Evolutionary conservation across 495 filamentous ascomycete genomes (phyloP), one percentile per base, ranked within the genome.

Genomic region (Cryomyces minteri): DNA sequence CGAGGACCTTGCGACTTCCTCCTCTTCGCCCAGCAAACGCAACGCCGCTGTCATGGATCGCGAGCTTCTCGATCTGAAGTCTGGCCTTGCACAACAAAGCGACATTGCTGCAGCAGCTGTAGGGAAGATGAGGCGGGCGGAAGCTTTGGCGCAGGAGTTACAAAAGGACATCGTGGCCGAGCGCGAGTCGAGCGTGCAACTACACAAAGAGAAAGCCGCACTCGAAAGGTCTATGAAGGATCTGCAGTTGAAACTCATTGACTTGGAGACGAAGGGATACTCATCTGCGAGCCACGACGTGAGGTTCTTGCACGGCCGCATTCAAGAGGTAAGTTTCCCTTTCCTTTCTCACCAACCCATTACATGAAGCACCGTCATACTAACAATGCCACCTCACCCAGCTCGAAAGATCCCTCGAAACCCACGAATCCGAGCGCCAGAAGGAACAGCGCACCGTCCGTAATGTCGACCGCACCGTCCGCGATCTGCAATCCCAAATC

Each of bases 41-140:
- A 87, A 94, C 56, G 90, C 90, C 18, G 90, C 90, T 12, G 79
- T 74, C 51, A 84, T 84, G 58, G 88, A 96, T 58, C 79, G 79
- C 42, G 86, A 94, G 53, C 69, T 96, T 6, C 73, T 98, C 4
- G 83, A 94, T 51, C 76, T 98, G 48, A 95, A 92, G 64, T 78
- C 85, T 6, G 75, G 72, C 44, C 74, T 96, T 34, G 90, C 88
- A 6, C 87, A 94, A 51, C 84, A 94, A 57, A 84, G 95, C 62
- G 90, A 98, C 58, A 79, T 96, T 30, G 87, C 86, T 14, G 72
- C 82, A 4, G 90, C 90, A 2, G 90, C 90, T 0, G 80, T 96
- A 40, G 88, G 86, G 56, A 96, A 96, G 68, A 98, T 98, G 90
- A 73, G 90, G n/a, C 79, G 88, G 9, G 87, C 92, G 0, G 90